Conservation (phyloP, 495 filamentous ascomycete species). For the Acidomyces sp. region DNA sequence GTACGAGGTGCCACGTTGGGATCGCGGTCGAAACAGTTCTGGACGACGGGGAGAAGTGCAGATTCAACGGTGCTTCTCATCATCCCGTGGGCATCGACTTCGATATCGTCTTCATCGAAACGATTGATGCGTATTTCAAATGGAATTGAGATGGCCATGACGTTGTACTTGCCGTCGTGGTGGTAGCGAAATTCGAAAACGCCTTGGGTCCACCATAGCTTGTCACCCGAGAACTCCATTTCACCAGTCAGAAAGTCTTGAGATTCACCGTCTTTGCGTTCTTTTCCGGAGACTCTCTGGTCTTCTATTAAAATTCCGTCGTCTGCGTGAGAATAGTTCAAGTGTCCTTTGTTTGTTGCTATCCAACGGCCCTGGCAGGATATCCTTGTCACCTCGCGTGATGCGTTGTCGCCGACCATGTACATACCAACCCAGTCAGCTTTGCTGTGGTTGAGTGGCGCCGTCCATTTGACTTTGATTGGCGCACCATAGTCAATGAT, state of each 20-base stretch:
- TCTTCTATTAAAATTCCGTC: slow-evolving; percentile 66
- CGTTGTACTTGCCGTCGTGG: slow-evolving; percentile 83
- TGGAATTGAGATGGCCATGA: slow-evolving; percentile 89
- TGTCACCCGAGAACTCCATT: slow-evolving; percentile 80
- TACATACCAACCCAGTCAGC: slow-evolving; percentile 95
- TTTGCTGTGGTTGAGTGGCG: slow-evolving; percentile 79
- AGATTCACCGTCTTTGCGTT: slow-evolving; percentile 36
- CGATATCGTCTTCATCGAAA: slow-evolving; percentile 55
- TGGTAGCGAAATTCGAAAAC: slow-evolving; percentile 96
- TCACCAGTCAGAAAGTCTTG: slow-evolving; percentile 54
- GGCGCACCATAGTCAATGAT: slow-evolving; percentile 83
- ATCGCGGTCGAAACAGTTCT: slow-evolving; percentile 85
- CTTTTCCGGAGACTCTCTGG: slow-evolving; percentile 32
- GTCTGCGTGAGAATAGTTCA: slow-evolving; percentile 63
- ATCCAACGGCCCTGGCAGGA: slow-evolving; percentile 85
- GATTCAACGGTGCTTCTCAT: slow-evolving; percentile 47
- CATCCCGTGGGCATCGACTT: slow-evolving; percentile 33
- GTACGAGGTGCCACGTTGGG: slow-evolving; percentile 79
- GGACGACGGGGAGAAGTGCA: slow-evolving; percentile 66
- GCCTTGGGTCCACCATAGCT: slow-evolving; percentile 91
- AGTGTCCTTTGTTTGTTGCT: slow-evolving; percentile 60
- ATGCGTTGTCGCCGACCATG: slow-evolving; percentile 82
- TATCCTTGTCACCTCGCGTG: slow-evolving; percentile 67
- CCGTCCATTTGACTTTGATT: slow-evolving; percentile 83
- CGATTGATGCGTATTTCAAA: slow-evolving; percentile 77